Conservation (phyloP, 768 basidiomycete species). For the Lactarius hatsudake region DNA sequence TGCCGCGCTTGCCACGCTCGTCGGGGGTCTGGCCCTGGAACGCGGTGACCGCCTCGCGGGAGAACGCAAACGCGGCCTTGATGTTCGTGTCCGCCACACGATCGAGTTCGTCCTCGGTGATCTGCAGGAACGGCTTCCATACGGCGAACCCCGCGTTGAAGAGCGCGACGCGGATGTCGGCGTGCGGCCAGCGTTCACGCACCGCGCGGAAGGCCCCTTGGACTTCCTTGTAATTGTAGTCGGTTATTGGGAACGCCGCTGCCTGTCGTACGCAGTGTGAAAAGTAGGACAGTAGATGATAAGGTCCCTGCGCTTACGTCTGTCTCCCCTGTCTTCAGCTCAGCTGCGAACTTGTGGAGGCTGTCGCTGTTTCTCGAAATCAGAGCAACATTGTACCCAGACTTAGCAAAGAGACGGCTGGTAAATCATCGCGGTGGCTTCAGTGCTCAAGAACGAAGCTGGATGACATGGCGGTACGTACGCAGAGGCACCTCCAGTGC, state of each 20-base stretch:
- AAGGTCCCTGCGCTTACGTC: slow-evolving; percentile 32
- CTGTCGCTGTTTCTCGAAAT: slow-evolving; percentile 37
- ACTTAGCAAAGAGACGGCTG: slow-evolving; percentile 40
- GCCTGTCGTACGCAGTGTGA: slow-evolving; percentile 31
- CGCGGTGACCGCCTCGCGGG: slow-evolving; percentile 35
- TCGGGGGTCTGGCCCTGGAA: slow-evolving; percentile 37
- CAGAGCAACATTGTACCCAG: slow-evolving; percentile 42
- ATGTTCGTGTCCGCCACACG: slow-evolving; percentile 35
- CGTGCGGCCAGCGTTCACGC: slow-evolving; percentile 33
- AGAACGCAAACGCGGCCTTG: slow-evolving; percentile 41
- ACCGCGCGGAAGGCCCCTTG: slow-evolving; percentile 36
- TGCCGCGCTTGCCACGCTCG: slow-evolving; percentile 38
- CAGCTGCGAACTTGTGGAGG: slow-evolving; percentile 36
- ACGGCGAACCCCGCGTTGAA: slow-evolving; percentile 40
- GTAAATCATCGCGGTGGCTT: neutral
- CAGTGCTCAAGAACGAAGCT: neutral
- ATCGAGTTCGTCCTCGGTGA: slow-evolving; percentile 39
- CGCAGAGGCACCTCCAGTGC: slow-evolving; percentile 43
- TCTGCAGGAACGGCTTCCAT: slow-evolving; percentile 41
- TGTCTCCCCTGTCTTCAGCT: slow-evolving; percentile 37
- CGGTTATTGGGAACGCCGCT: slow-evolving; percentile 37
- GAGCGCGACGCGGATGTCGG: slow-evolving; percentile 40
- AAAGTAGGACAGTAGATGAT: neutral
- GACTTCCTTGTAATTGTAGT: slow-evolving; percentile 36
- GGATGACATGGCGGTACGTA: slow-evolving; percentile 28